These are phyloP conservation scores for Neopestalotiopsis sp. DNA, from an alignment of 2,329 filamentous ascomycete species.

Conservation along the genomic window DNA sequence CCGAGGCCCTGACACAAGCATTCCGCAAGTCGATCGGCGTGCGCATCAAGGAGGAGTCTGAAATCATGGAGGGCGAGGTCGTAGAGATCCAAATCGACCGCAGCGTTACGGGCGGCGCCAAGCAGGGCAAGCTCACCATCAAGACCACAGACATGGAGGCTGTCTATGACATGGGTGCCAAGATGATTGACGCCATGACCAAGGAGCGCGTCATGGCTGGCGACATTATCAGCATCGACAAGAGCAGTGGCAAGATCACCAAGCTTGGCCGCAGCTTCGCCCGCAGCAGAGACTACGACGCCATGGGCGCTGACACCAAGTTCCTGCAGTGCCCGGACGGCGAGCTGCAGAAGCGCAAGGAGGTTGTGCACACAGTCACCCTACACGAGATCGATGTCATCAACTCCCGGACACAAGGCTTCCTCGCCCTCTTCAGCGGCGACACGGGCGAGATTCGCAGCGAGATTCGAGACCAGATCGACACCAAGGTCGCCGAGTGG, in stretches of 20 bases:
- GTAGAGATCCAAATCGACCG: conserved; percentile 98
- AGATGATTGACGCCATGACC: conserved; percentile 99
- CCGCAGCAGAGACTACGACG: conserved; percentile 95
- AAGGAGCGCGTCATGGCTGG: conserved; percentile 99
- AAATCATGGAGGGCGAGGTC: conserved; percentile 98
- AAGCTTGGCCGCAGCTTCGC: conserved; percentile 96
- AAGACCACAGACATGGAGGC: conserved; percentile 99
- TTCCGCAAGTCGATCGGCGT: conserved; percentile 99
- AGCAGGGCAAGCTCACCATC: conserved; percentile 98
- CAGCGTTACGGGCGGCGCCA: conserved; percentile 93
- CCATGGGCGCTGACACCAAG: conserved; percentile 98
- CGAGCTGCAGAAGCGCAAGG: conserved; percentile 95
- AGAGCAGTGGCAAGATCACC: conserved; percentile 96
- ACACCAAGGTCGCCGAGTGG: conserved; percentile 98
- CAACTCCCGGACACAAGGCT: conserved; percentile 98
- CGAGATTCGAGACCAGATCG: conserved; percentile 98
- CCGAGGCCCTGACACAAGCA: conserved; percentile 96
- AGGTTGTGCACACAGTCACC: conserved; percentile 95
- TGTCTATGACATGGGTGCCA: conserved; percentile 98
- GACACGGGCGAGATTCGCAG: conserved; percentile 98
- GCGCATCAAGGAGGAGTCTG: conserved; percentile 97
- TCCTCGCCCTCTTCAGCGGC: conserved; percentile 94
- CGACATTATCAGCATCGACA: conserved; percentile 98
- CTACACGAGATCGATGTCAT: conserved; percentile 99
- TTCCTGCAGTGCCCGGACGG: conserved; percentile 98